Conservation (phyloP, 148 eudicot genomes). For the Simmondsia chinensis region DNA sequence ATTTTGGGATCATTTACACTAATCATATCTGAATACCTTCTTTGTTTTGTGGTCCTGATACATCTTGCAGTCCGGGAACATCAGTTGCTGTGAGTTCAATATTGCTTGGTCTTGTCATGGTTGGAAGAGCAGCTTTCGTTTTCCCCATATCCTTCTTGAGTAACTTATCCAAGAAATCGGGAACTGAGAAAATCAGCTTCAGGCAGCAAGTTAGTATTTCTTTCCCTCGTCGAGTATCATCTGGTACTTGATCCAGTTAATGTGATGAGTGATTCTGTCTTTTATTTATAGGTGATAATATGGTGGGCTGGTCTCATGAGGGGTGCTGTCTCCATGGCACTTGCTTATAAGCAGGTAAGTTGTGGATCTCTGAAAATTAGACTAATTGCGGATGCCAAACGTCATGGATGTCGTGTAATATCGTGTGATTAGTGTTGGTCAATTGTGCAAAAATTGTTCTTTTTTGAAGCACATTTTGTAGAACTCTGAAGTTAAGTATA, state of each 20-base stretch:
- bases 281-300: conserved; percentile 27
- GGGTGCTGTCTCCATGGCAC: conserved; percentile 68
- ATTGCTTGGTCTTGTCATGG: conserved; percentile 32
- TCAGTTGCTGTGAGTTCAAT: conserved; percentile 39
- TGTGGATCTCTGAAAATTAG: neutral
- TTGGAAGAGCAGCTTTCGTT: conserved; percentile 53
- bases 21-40: no score
- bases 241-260: no score
- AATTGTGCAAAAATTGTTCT: no score
- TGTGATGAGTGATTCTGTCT: no score
- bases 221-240: neutral
- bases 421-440: no score
- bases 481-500: no score
- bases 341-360: conserved; percentile 51
- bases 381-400: no score
- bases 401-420: no score
- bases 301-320: conserved; percentile 73
- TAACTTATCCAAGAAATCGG: conserved; percentile 24
- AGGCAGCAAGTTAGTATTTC: conserved; percentile 32
- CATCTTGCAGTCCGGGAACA: conserved; percentile 37
- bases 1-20: no score
- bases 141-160: conserved; percentile 41
- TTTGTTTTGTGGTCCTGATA: no score
- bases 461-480: no score
- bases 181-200: conserved; percentile 22